Conservation (phyloP, 2,329 filamentous ascomycete genomes). For the Colletotrichum echinochloae region DNA sequence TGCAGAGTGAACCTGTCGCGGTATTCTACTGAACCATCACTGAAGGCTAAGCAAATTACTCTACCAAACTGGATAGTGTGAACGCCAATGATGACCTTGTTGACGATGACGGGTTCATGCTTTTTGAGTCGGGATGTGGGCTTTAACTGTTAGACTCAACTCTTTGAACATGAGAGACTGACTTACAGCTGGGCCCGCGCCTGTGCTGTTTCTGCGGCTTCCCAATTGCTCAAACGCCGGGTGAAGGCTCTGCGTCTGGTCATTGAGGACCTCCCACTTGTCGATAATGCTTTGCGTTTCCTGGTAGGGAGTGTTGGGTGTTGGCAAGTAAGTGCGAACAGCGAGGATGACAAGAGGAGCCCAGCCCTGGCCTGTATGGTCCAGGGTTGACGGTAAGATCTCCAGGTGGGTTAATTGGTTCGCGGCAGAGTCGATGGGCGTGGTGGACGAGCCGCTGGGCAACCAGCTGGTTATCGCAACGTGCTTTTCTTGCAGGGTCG, state of each 20-base stretch:
- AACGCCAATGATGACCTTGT: slow-evolving; percentile 78
- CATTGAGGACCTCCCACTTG: slow-evolving; percentile 82
- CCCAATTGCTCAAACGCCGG: slow-evolving; percentile 82
- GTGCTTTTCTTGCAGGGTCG: slow-evolving; percentile 66
- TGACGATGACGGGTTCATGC: slow-evolving; percentile 74
- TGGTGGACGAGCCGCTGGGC: slow-evolving; percentile 58
- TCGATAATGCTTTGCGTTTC: slow-evolving; percentile 80
- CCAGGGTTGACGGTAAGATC: slow-evolving; percentile 75
- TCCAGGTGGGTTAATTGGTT: slow-evolving; percentile 79
- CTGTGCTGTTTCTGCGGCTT: slow-evolving; percentile 66
- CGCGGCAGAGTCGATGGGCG: slow-evolving; percentile 63
- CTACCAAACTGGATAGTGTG: slow-evolving; percentile 78
- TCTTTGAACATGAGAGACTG: slow-evolving; percentile 32
- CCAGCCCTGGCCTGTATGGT: slow-evolving; percentile 67
- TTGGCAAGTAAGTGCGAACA: slow-evolving; percentile 73
- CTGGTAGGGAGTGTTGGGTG: slow-evolving; percentile 68
- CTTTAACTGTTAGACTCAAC: slow-evolving; percentile 21
- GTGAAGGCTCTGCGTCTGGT: slow-evolving; percentile 75
- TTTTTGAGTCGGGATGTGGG: slow-evolving; percentile 65
- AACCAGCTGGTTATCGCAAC: slow-evolving; percentile 70
- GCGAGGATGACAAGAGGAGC: slow-evolving; percentile 75
- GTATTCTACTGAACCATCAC: slow-evolving; percentile 85
- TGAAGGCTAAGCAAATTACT: slow-evolving; percentile 77
- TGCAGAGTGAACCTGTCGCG: slow-evolving; percentile 81
- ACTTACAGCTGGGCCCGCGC: slow-evolving; percentile 38